Conservation (phyloP, 139 green algal species). For the Deuterostichococcus epilithicus region DNA sequence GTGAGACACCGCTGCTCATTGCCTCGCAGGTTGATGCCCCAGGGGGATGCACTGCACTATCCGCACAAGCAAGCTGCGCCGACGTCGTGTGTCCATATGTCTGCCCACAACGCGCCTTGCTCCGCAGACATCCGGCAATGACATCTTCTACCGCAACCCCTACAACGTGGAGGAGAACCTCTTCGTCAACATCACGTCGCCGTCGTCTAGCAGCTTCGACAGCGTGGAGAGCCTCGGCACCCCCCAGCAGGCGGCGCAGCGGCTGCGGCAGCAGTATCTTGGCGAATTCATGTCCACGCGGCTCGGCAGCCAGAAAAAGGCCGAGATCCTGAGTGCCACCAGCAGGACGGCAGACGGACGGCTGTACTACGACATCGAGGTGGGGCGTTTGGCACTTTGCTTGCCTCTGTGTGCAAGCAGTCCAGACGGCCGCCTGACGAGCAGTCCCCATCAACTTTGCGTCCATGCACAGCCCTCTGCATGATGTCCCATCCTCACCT, state of each 20-base stretch:
- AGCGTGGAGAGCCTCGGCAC: constrained; percentile 75
- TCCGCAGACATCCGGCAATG: constrained; percentile 72
- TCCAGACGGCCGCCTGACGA: constrained; percentile 25
- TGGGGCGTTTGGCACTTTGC: too few relatives aligned
- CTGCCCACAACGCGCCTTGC: not conserved
- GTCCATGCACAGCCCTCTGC: too few relatives aligned
- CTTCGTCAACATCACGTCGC: constrained; percentile 89
- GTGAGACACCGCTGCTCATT: constrained; percentile 15
- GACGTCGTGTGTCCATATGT: too few relatives aligned
- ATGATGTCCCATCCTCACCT: not conserved
- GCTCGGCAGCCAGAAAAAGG: constrained; percentile 66
- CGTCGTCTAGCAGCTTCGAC: constrained; percentile 69
- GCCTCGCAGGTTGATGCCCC: too few relatives aligned
- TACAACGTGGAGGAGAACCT: constrained; percentile 84
- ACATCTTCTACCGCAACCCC: constrained; percentile 86
- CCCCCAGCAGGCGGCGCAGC: constrained; percentile 67
- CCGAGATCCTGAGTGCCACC: constrained; percentile 37
- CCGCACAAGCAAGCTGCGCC: not conserved
- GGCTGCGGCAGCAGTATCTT: constrained; percentile 58
- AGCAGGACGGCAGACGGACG: constrained; percentile 39
- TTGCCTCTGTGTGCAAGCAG: too few relatives aligned
- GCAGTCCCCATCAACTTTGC: constrained; percentile 28
- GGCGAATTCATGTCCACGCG: constrained; percentile 96
- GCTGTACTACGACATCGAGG: constrained; percentile 63
- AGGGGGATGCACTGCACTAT: not conserved